Evolutionary conservation across 345 rosid species (phyloP).

Genomic region (Capsella bursapastoris): DNA sequence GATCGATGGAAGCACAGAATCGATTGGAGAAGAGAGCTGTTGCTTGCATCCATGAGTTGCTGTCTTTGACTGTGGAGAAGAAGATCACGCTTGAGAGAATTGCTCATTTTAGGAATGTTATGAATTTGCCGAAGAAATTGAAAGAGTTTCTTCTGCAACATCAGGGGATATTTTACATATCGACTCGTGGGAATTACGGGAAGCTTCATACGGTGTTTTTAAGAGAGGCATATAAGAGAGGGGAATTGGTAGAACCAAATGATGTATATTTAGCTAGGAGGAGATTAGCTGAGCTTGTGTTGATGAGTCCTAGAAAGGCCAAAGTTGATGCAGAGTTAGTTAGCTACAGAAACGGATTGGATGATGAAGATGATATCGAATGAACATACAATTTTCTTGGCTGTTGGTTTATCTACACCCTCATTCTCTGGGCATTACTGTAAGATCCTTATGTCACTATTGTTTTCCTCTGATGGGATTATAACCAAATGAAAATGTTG

Average conservation of each 20-base stretch:
- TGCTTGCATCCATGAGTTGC: conserved; percentile 83
- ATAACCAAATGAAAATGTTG: conserved; percentile 10
- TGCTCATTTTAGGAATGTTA: conserved; percentile 81
- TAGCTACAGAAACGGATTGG: conserved; percentile 51
- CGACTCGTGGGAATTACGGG: conserved; percentile 93
- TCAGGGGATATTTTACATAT: conserved; percentile 92
- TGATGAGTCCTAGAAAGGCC: conserved; percentile 75
- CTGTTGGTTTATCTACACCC: not conserved
- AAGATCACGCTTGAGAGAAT: conserved; percentile 90
- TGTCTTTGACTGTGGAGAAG: conserved; percentile 85
- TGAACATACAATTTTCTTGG: conserved; percentile 1
- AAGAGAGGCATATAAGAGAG: conserved; percentile 82
- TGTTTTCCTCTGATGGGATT: conserved; percentile 5
- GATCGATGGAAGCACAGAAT: conserved; percentile 92
- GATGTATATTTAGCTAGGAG: conserved; percentile 83
- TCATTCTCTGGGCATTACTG: not conserved
- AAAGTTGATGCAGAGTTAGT: conserved; percentile 71
- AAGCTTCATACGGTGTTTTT: conserved; percentile 93
- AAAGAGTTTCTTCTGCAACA: conserved; percentile 89
- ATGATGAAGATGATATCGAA: conserved; percentile 54
- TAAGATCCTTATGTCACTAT: not conserved
- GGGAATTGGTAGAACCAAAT: conserved; percentile 81
- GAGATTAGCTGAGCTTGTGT: conserved; percentile 76
- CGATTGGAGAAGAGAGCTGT: conserved; percentile 95
- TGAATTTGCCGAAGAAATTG: conserved; percentile 83